Base-by-base conservation (phyloP, 2,329 filamentous ascomycete genomes). In the Fusarium sp. region DNA sequence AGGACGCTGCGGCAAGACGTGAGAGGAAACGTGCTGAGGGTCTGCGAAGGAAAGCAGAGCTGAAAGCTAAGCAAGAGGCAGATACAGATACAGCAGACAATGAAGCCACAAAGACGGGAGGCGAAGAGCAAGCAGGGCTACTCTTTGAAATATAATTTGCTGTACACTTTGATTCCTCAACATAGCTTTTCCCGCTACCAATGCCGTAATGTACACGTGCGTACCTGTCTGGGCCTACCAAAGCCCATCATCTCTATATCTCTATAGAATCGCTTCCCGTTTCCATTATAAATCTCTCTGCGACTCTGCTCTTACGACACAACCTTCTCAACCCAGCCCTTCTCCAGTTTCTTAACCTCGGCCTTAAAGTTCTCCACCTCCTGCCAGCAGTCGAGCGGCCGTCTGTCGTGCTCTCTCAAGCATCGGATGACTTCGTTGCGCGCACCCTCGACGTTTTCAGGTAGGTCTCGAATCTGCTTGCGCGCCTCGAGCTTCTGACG, bases 331-430 rank as follows among this genome's bases (percentile, higher is more conserved):
- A 98, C 93, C 89, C 97, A 98, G 26, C 86, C 86, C 81, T 89
- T 91, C 87, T 98, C 95, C 81, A 98, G 81, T 83, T 89, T 90
- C 73, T 92, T 89, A 51, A 98, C 95, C 85, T 97, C 93, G 75
- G 88, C 87, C 88, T 95, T 97, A 81, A 98, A 98, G 20, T 85
- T 86, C 83, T 97, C 92, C 24, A 98, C 94, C 87, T 98, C 94
- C 81, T 90, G 87, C 92, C 93, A 98, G 87, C 95, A 98, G 84
- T 98, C 93, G 78, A 98, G 84, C 78, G 95, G 95, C 79, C 94
- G 88, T 69, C 94, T 87, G 81, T 98, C 95, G 80, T 98, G 91
- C 76, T 91, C 86, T 66, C 92, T 86, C 84, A 98, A 84, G 79
- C 95, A 98, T 74, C 88, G 87, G 68, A 96, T 88, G 58, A 98